A percentile compares a stretch with the other conserved stretches of the same genome.
Conservation (phyloP, 2,329 filamentous ascomycete genomes). For the Penicillium sp. region DNA sequence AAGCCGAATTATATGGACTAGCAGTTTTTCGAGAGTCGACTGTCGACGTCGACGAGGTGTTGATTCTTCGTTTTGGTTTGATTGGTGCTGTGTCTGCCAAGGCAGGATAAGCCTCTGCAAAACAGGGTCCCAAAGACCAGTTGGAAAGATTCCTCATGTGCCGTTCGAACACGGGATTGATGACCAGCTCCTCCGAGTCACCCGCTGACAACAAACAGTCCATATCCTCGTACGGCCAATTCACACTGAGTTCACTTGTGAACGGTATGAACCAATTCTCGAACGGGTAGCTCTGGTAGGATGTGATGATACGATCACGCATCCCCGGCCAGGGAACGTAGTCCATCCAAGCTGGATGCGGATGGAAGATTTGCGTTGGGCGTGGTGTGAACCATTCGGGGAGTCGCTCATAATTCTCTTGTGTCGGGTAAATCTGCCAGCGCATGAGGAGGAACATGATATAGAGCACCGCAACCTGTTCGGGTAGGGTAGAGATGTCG, state of each 20-base stretch:
- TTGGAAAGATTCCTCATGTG: slow-evolving; percentile 73
- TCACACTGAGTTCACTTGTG: slow-evolving; percentile 69
- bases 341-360: slow-evolving; percentile 79
- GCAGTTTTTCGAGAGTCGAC: not conserved
- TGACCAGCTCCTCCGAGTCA: slow-evolving; percentile 61
- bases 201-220: slow-evolving; percentile 60
- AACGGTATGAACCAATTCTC: slow-evolving; percentile 81
- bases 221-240: slow-evolving; percentile 77
- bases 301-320: slow-evolving; percentile 61
- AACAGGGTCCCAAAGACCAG: slow-evolving; percentile 72
- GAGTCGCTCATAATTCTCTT: slow-evolving; percentile 72
- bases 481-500: slow-evolving; percentile 70
- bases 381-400: slow-evolving; percentile 69
- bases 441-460: slow-evolving; percentile 83
- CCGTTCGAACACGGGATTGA: slow-evolving; percentile 82
- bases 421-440: slow-evolving; percentile 77
- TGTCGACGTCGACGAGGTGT: not conserved
- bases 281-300: slow-evolving; percentile 60
- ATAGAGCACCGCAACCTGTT: slow-evolving; percentile 77
- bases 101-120: slow-evolving; percentile 62
- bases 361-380: slow-evolving; percentile 60
- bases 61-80: slow-evolving; percentile 17
- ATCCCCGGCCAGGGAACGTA: slow-evolving; percentile 75
- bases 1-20: not conserved
- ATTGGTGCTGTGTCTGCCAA: slow-evolving; percentile 46